Evolutionary conservation across 2,329 filamentous ascomycete genomes (phyloP).

Genomic region (Rutstroemia sp.): DNA sequence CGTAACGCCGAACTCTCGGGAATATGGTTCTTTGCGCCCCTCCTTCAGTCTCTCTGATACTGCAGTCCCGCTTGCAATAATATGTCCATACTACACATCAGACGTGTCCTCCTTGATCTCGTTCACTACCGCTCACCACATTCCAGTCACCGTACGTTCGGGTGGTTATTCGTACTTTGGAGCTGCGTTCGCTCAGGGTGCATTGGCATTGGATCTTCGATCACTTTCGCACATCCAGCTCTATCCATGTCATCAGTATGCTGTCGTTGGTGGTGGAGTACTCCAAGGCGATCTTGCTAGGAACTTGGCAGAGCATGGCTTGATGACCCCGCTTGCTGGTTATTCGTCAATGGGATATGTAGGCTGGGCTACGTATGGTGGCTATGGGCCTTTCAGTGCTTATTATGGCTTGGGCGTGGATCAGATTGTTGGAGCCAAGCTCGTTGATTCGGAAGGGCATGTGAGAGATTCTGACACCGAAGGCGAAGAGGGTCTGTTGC

Average conservation of each 20-base stretch:
- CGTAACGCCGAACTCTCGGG: slow-evolving; percentile 9
- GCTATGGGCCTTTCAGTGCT: slow-evolving; percentile 29
- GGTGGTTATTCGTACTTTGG: slow-evolving; percentile 33
- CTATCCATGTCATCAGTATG: slow-evolving; percentile 24
- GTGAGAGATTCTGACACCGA: slow-evolving; percentile 32
- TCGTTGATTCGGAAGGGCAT: slow-evolving; percentile 33
- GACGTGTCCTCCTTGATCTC: slow-evolving; percentile 23
- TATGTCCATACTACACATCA: slow-evolving; percentile 23
- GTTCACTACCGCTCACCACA: slow-evolving; percentile 13
- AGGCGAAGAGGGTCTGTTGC: slow-evolving; percentile 23
- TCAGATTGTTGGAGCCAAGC: slow-evolving; percentile 32
- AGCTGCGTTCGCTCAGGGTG: slow-evolving; percentile 26
- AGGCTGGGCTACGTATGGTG: slow-evolving; percentile 32
- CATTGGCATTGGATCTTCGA: slow-evolving; percentile 33
- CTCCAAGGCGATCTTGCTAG: slow-evolving; percentile 26
- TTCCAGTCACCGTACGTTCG: slow-evolving; percentile 23
- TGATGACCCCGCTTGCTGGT: slow-evolving; percentile 26
- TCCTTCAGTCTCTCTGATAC: slow-evolving; percentile 11
- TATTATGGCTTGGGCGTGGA: slow-evolving; percentile 32
- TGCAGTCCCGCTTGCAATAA: slow-evolving; percentile 17
- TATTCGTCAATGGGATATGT: slow-evolving; percentile 29
- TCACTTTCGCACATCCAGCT: slow-evolving; percentile 30
- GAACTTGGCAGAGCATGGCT: slow-evolving; percentile 24
- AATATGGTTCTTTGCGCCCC: slow-evolving; percentile 9
- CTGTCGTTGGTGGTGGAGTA: slow-evolving; percentile 32